Percentiles rank a stretch among this genome's conserved stretches.
Conservation (phyloP, 2,329 filamentous ascomycete genomes). For the Aureobasidium lini region DNA sequence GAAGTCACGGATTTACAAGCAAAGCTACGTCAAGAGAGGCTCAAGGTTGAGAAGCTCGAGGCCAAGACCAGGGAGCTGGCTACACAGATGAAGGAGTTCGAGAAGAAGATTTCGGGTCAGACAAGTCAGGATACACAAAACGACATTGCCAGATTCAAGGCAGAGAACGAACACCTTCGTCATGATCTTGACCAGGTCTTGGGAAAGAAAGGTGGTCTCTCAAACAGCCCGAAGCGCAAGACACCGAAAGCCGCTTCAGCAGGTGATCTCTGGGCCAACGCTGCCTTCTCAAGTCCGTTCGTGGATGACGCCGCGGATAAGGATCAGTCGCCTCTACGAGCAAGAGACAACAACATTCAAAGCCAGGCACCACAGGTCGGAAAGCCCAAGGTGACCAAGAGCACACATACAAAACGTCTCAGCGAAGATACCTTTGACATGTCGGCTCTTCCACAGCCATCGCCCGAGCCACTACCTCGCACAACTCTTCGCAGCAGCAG, state of each 20-base stretch:
- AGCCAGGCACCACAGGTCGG: neutral
- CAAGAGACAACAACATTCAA: conserved; percentile 12
- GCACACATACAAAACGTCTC: neutral
- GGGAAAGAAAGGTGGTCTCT: neutral
- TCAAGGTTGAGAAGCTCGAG: conserved; percentile 58
- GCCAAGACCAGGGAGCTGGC: conserved; percentile 54
- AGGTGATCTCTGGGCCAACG: conserved; percentile 11
- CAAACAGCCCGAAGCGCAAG: conserved; percentile 1
- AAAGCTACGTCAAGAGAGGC: conserved; percentile 60
- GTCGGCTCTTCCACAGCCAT: conserved; percentile 1
- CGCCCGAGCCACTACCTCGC: neutral
- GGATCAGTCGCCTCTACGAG: conserved; percentile 3
- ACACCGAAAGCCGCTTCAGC: conserved; percentile 1
- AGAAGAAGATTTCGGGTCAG: conserved; percentile 22
- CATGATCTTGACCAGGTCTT: neutral
- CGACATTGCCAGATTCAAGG: conserved; percentile 1
- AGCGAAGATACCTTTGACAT: conserved; percentile 9
- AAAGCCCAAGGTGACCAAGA: neutral
- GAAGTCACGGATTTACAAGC: conserved; percentile 60
- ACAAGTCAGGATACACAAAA: neutral
- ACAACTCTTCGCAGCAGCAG: neutral
- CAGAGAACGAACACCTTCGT: neutral
- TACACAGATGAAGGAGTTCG: conserved; percentile 45
- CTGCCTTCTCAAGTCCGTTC: conserved; percentile 10
- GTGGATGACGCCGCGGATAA: neutral